Base-by-base conservation (phyloP, 176 grass and related monocot species). In the Rhynchospora breviuscula region DNA sequence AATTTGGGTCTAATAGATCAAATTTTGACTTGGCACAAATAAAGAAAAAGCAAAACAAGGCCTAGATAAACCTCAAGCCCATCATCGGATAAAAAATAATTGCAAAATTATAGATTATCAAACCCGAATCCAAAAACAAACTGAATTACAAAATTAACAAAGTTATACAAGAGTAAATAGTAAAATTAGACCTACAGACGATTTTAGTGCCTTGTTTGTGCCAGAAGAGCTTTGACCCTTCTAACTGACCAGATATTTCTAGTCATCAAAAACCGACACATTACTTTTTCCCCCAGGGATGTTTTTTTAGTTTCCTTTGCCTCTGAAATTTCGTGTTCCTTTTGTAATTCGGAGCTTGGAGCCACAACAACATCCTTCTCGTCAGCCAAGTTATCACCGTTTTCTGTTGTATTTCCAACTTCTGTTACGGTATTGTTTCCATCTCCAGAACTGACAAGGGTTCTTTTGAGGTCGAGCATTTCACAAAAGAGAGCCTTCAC, bases 401-500 rank as follows among this genome's bases (percentile, higher is more conserved):
- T 25, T 54, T 78, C 73, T 57, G 25, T 31, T 57, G 51, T 33
- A 57, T 56, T 78, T 33, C 7, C 49, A 57, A 23, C 51, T 57
- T 78, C 73, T 57, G 51, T 78, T 12, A 13, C 25, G 3, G 49
- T 56, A 57, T 78, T 57, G 51, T 78, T 78, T 66, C 12, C 62
- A 25, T 66, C 21, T 47, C 23, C 62, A 21, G 7, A 52, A 51
- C 29, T 23, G 22, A 22, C 22, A 66, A 82, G 60, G 48, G 62
- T 33, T 43, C 13, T 66, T 47, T 92, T 92, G 44, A 97, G 94
- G 35, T 89, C 90, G 47, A 97, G 94, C 85, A 94, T 91, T 84
- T 97, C 94, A 68, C 93, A 94, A 89, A 97, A 97, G 85, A 97
- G 92, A 61, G 93, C 94, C 59, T 97, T 90, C 65, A 97, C 92